phyloP scores from a whole-genome alignment of 2,329 filamentous ascomycete species.

The Thielaviopsis musarum region DNA sequence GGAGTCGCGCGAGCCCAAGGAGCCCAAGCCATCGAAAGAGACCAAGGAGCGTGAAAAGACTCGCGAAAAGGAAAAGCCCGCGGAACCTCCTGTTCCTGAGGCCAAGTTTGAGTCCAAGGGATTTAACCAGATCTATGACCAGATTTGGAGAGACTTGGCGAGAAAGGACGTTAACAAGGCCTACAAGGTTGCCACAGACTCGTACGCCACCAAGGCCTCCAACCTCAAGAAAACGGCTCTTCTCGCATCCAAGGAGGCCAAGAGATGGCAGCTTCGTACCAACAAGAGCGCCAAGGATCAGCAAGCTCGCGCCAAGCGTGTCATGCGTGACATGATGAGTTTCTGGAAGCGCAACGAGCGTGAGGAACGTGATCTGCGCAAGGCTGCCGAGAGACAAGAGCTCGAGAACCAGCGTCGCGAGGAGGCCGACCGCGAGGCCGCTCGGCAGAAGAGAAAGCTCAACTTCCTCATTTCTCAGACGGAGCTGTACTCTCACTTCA shows the following conservation, averaged over 20 bases:
- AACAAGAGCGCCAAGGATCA: conserved; percentile 99
- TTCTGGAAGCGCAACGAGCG: conserved; percentile 99
- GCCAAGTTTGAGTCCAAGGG: conserved; percentile 71
- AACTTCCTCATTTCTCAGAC: conserved; percentile 99
- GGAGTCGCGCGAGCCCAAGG: conserved; percentile 28
- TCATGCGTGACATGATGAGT: conserved; percentile 98
- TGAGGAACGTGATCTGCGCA: conserved; percentile 85
- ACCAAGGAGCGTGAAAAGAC: conserved; percentile 25
- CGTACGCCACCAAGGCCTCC: conserved; percentile 73
- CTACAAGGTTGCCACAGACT: conserved; percentile 72
- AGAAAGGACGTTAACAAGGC: conserved; percentile 90
- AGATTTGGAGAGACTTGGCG: conserved; percentile 90
- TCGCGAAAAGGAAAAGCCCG: conserved; percentile 27
- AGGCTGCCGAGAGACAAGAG: conserved; percentile 88
- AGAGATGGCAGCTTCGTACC: conserved; percentile 89
- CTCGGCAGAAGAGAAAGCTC: conserved; percentile 93
- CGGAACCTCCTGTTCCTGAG: conserved; percentile 36
- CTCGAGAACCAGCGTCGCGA: conserved; percentile 92
- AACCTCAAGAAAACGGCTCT: conserved; percentile 97
- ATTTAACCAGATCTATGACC: conserved; percentile 92
- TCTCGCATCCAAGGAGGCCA: conserved; percentile 89
- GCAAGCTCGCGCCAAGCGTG: conserved; percentile 88
- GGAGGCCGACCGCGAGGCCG: conserved; percentile 92
- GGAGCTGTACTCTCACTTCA: conserved; percentile 97
- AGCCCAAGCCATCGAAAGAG: conserved; percentile 29